phyloP scores from a whole-genome alignment of 1,139 yeast genomes.

The Pichia norvegensis region DNA sequence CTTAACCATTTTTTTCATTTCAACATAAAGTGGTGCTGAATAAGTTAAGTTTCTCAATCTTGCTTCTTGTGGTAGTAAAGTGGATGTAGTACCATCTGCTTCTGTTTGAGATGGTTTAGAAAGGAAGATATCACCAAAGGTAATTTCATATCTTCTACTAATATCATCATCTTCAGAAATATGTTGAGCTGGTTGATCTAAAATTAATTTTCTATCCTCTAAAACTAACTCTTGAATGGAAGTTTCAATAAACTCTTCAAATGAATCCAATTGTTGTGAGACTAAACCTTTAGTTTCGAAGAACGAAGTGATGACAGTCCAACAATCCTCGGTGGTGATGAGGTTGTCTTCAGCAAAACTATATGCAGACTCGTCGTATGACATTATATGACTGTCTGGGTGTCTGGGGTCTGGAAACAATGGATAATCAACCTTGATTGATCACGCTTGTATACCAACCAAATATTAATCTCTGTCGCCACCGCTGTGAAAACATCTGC shows the following conservation, averaged over 20 bases:
- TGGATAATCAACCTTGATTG: not conserved
- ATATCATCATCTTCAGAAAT: constrained; percentile 83
- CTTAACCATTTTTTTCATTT: constrained; percentile 85
- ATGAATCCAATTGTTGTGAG: constrained; percentile 95
- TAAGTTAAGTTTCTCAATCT: constrained; percentile 92
- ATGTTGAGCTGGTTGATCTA: constrained; percentile 98
- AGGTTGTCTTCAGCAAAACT: constrained; percentile 9
- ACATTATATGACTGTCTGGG: constrained; percentile 1
- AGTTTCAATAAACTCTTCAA: constrained; percentile 94
- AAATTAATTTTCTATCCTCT: constrained; percentile 88
- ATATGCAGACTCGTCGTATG: constrained; percentile 10
- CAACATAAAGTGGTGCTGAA: constrained; percentile 92
- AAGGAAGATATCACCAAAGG: constrained; percentile 92
- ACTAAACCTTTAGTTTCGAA: constrained; percentile 96
- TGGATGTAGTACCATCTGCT: constrained; percentile 98
- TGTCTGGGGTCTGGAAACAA: not conserved
- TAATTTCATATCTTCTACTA: constrained; percentile 87
- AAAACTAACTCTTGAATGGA: constrained; percentile 94
- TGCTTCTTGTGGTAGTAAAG: constrained; percentile 98
- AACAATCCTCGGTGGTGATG: constrained; percentile 96
- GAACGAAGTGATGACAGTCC: constrained; percentile 96
- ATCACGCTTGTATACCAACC: not conserved
- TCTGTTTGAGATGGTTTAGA: constrained; percentile 98
- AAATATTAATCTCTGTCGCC: not conserved
- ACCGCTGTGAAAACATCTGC: not conserved